These are phyloP conservation scores for Rhododendron ovatum DNA, from an alignment of 148 eudicot species.

Conservation along the genomic window DNA sequence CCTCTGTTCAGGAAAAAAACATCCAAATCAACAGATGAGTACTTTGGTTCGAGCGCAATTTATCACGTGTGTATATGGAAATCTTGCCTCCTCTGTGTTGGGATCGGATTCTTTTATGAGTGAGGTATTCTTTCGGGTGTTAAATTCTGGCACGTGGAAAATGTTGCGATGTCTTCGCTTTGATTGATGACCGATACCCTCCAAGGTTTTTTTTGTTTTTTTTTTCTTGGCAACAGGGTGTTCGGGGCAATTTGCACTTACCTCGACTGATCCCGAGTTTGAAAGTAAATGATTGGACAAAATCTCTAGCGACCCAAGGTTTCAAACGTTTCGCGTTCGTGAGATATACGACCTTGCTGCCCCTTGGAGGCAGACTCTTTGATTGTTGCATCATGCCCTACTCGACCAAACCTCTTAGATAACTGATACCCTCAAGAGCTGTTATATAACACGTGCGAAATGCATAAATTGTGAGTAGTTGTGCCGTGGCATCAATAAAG, in stretches of 20 bases:
- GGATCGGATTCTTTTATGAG: not conserved
- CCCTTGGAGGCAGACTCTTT: not conserved
- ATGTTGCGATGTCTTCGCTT: not conserved
- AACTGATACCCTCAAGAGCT: not conserved
- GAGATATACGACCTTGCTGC: not conserved
- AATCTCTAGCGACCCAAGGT: not conserved
- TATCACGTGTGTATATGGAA: not conserved
- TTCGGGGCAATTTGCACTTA: not conserved
- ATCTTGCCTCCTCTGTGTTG: not conserved
- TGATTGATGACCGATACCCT: not conserved
- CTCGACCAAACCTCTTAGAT: not conserved
- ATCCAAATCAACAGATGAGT: not conserved
- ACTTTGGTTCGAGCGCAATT: not conserved
- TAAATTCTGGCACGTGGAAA: not conserved
- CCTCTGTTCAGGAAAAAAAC: not conserved
- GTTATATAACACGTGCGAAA: not conserved
- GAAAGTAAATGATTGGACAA: not conserved
- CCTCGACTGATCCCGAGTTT: no score
- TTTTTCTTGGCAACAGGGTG: not conserved
- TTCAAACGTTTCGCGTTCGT: not conserved
- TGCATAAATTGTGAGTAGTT: not conserved
- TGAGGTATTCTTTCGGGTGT: not conserved
- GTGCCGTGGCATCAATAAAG: not conserved
- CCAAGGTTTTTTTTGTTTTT: no score
- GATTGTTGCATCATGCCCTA: not conserved